Conservation (phyloP, 1,284 basidiomycete species). For the Ganoderma meredithae region DNA sequence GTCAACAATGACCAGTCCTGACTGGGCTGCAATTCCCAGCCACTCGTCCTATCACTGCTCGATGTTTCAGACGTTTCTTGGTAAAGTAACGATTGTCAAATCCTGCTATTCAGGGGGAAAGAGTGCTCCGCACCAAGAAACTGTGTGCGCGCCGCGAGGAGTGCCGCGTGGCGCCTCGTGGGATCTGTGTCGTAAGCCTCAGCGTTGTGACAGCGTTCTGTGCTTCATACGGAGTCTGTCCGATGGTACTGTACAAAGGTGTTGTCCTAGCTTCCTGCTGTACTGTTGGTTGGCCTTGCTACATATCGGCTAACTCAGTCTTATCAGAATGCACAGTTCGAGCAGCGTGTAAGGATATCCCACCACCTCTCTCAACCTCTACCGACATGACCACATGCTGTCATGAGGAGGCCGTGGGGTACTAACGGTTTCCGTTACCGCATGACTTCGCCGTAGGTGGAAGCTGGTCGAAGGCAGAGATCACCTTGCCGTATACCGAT, state of each 20-base stretch:
- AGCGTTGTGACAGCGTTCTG: not conserved
- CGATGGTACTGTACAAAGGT: not conserved
- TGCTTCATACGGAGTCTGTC: not conserved
- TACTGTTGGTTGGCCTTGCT: not conserved
- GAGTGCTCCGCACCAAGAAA: not conserved
- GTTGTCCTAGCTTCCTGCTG: not conserved
- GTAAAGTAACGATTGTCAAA: not conserved
- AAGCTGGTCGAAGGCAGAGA: not conserved
- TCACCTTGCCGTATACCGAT: not conserved
- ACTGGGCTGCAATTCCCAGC: not conserved
- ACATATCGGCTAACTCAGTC: not conserved
- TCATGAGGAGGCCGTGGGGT: not conserved
- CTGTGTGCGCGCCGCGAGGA: not conserved
- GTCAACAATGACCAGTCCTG: not conserved
- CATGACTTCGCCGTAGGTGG: not conserved
- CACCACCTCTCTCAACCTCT: not conserved
- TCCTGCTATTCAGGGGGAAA: not conserved
- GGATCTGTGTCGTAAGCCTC: not conserved
- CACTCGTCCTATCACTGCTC: not conserved
- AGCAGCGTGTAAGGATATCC: not conserved
- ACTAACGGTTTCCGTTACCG: not conserved
- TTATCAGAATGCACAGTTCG: constrained; percentile 1
- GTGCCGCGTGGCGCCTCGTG: not conserved
- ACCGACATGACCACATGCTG: not conserved
- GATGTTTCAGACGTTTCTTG: not conserved